Conservation (phyloP, 257 asterid species). For the Coffea eugenioides region DNA sequence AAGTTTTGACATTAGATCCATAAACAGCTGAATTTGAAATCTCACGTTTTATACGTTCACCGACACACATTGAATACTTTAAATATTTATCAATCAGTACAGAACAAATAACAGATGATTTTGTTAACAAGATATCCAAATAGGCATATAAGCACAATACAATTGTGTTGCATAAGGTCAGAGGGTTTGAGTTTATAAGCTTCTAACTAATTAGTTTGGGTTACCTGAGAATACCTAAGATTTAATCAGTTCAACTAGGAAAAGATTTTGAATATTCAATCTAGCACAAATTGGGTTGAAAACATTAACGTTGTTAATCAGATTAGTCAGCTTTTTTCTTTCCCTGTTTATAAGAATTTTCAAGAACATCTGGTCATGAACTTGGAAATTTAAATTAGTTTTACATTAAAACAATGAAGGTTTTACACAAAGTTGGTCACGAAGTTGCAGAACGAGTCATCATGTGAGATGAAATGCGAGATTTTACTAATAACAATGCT, state of each 20-base stretch:
- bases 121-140: too few relatives aligned
- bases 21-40: background rate
- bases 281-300: background rate
- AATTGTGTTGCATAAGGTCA: background rate
- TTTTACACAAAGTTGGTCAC: background rate
- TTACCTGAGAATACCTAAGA: background rate
- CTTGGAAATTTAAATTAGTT: background rate
- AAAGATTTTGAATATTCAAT: background rate
- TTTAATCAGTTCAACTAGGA: background rate
- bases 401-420: background rate
- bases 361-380: background rate
- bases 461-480: background rate
- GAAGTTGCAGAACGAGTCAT: background rate
- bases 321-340: background rate
- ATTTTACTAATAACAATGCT: background rate
- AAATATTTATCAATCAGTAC: background rate
- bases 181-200: background rate
- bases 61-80: background rate
- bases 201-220: background rate
- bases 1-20: background rate
- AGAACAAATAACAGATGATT: background rate
- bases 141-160: too few relatives aligned
- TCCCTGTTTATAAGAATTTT: too few relatives aligned
- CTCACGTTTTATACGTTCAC: background rate
- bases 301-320: background rate